These are phyloP conservation scores for Chytriomyces sp. DNA, from an alignment of 192 early-diverging fungal genomes.

Conservation along the genomic window DNA sequence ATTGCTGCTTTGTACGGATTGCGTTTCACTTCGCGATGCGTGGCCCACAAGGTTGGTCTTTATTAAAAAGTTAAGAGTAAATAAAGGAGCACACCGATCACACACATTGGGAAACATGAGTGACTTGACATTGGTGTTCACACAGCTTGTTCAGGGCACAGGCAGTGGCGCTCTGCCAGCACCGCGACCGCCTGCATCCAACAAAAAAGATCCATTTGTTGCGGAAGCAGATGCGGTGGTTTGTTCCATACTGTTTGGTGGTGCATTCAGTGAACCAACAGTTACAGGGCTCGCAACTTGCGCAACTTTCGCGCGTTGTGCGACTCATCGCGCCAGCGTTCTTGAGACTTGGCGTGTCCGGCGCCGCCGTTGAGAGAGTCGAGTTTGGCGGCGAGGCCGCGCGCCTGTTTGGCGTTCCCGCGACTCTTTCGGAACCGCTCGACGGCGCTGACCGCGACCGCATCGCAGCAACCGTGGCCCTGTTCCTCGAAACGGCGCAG, in stretches of 20 bases:
- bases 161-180: too few relatives aligned
- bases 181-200: not conserved
- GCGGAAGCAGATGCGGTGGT: not conserved
- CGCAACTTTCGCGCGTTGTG: not conserved
- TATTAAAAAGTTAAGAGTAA: too few relatives aligned
- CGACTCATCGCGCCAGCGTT: not conserved
- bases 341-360: not conserved
- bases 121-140: too few relatives aligned
- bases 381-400: not conserved
- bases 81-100: too few relatives aligned
- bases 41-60: too few relatives aligned
- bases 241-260: not conserved
- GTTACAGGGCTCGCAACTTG: not conserved
- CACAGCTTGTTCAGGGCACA: too few relatives aligned
- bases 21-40: too few relatives aligned
- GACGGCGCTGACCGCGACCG: constrained; percentile 27
- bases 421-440: not conserved
- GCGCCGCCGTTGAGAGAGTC: not conserved
- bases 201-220: not conserved
- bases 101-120: too few relatives aligned
- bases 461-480: constrained; percentile 18
- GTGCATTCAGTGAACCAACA: not conserved
- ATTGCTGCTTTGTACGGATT: constrained; percentile 15
- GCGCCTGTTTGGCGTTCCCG: not conserved
- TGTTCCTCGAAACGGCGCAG: constrained; percentile 11